Evolutionary conservation across 306 rosid genomes (phyloP), one percentile per base, ranked within the genome.

Genomic region (Canavalia gladiata): DNA sequence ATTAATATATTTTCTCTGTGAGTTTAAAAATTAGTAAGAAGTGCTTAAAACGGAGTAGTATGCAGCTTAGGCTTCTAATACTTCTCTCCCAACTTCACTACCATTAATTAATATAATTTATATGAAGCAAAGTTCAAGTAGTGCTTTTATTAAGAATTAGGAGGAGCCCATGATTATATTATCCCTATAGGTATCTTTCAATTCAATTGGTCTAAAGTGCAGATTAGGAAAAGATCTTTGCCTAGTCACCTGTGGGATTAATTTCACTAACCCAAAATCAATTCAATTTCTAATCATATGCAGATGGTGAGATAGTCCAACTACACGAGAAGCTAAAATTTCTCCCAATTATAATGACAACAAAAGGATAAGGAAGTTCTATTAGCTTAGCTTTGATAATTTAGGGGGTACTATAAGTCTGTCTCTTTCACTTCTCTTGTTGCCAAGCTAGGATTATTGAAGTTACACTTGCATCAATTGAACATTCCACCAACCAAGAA

Each of bases 141-240:
- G 58, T 18, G 68, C 87, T 90, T 86, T 88, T 90, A 65, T 41
- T 43, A 65, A 77, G 82, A 77, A 79, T 41, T 80, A 73, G 65
- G 51, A 68, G 29, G 46, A 52, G 56, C 67, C 74, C 33, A 62
- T 50, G 58, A 72, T 73, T 50, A 72, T 72, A 39, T 51, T 60
- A 80, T 62, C 45, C 66, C 66, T 2, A 39, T 47, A 66, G 72
- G 9, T 39, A 42, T 60, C 25, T 59, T 80, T 80, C 50, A 47
- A 49, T 72, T 72, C 82, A 65, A 84, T 77, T 87, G 84, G 84
- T 82, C 90, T 68, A 88, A 88, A 85, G 94, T 87, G 88, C 73
- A 81, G 66, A 77, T 64, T 37, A 39, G 72, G 68, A 86, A 87
- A 76, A 82, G 67, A 57, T 30, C 76, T 84, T 75, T 85, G 83